phyloP scores from a whole-genome alignment of 2,329 filamentous ascomycete genomes.

The Hypoxylon sp. region DNA sequence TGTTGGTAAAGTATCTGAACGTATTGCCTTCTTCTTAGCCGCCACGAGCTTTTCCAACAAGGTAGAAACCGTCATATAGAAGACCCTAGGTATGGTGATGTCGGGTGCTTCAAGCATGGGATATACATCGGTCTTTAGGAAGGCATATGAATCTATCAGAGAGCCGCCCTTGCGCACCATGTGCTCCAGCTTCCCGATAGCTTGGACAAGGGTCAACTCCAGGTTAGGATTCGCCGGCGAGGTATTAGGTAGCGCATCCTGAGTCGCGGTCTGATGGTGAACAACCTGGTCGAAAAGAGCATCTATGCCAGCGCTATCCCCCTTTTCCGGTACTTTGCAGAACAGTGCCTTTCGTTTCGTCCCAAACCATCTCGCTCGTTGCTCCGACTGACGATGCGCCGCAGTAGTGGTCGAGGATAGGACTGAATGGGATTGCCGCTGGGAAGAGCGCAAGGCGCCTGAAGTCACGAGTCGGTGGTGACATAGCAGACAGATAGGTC shows the following conservation, averaged over 20 bases:
- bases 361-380: slow-evolving; percentile 6
- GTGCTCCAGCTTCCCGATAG: slow-evolving; percentile 39
- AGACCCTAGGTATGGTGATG: slow-evolving; percentile 43
- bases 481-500: slow-evolving; percentile 44
- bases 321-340: no score
- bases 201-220: slow-evolving; percentile 36
- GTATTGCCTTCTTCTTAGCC: slow-evolving; percentile 46
- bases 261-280: slow-evolving; percentile 29
- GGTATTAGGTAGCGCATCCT: slow-evolving; percentile 2
- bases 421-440: slow-evolving; percentile 34
- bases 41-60: slow-evolving; percentile 45
- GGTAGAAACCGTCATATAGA: slow-evolving; percentile 40
- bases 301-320: slow-evolving; percentile 32
- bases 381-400: neutral
- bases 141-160: slow-evolving; percentile 35
- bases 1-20: slow-evolving; percentile 45
- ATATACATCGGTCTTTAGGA: slow-evolving; percentile 42
- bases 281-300: slow-evolving; percentile 43
- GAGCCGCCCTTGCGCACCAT: slow-evolving; percentile 46
- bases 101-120: slow-evolving; percentile 41
- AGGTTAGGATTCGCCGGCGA: neutral
- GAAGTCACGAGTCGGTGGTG: slow-evolving; percentile 41
- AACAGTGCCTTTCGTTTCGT: neutral
- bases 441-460: slow-evolving; percentile 24
- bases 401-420: slow-evolving; percentile 32